phyloP scores from a whole-genome alignment of 2,329 filamentous ascomycete genomes.

The Monosporascus sp. region DNA sequence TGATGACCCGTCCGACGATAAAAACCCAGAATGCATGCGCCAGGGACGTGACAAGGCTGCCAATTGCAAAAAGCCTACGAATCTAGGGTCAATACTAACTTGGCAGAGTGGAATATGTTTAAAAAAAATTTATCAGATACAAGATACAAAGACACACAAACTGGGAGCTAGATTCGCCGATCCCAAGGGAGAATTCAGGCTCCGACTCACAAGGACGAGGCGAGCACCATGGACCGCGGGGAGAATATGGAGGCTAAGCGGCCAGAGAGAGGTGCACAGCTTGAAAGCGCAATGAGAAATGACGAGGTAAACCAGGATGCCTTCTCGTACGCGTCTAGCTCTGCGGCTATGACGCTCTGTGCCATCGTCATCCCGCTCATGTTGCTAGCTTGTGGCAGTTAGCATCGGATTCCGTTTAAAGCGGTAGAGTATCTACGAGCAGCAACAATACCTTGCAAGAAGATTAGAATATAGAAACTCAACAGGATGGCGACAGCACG shows the following conservation, averaged over 20 bases:
- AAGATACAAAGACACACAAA: too few species aligned
- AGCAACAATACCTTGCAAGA: slow-evolving; percentile 46
- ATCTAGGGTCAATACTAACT: neutral
- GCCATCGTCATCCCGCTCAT: slow-evolving; percentile 78
- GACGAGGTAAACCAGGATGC: slow-evolving; percentile 78
- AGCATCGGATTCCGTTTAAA: neutral
- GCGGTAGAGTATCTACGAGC: neutral
- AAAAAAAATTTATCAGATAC: neutral
- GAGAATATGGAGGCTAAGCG: slow-evolving; percentile 71
- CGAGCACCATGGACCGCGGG: slow-evolving; percentile 58
- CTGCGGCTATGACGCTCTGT: slow-evolving; percentile 69
- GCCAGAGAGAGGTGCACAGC: slow-evolving; percentile 62
- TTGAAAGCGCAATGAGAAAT: slow-evolving; percentile 61
- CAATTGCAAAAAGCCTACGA: slow-evolving; percentile 45
- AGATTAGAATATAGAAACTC: slow-evolving; percentile 52
- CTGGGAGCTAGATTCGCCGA: too few species aligned
- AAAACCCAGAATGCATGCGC: slow-evolving; percentile 57
- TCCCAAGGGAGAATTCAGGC: slow-evolving; percentile 20
- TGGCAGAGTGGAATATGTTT: too few species aligned
- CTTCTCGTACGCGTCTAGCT: slow-evolving; percentile 66
- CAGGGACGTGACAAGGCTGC: slow-evolving; percentile 58
- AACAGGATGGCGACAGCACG: slow-evolving; percentile 42
- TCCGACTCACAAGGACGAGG: slow-evolving; percentile 39
- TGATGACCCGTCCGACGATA: slow-evolving; percentile 61
- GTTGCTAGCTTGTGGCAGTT: slow-evolving; percentile 47